A percentile compares a stretch with the other conserved stretches of the same genome.
These are phyloP conservation scores for Bruguiera sexangula DNA, from an alignment of 345 rosid genomes.

Conservation along the genomic window DNA sequence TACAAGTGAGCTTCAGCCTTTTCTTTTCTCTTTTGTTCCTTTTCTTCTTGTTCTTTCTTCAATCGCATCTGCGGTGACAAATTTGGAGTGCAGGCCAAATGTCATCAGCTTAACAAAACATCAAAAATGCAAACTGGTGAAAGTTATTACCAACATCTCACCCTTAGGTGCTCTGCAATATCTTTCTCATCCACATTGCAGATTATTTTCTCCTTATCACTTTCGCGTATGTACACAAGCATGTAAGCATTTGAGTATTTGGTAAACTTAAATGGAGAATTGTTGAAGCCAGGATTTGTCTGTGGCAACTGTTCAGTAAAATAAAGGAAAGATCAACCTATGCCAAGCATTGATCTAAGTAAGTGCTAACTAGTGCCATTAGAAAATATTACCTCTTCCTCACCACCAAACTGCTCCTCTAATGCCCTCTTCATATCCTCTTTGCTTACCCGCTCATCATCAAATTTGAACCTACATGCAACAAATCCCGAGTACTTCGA, in stretches of 20 bases:
- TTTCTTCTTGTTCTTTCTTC: slow-evolving; percentile 96
- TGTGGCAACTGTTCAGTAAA: slow-evolving; percentile 65
- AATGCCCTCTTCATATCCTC: slow-evolving; percentile 88
- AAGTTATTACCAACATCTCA: slow-evolving; percentile 35
- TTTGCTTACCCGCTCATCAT: slow-evolving; percentile 95
- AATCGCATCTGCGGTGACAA: slow-evolving; percentile 56
- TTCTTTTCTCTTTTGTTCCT: slow-evolving; percentile 83
- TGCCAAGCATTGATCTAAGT: neutral
- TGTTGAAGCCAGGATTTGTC: slow-evolving; percentile 92
- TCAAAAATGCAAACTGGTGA: neutral
- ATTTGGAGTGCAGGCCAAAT: neutral
- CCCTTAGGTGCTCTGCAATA: slow-evolving; percentile 94
- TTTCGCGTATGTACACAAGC: slow-evolving; percentile 98
- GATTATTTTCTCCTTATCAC: slow-evolving; percentile 90
- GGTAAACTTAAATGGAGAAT: slow-evolving; percentile 82
- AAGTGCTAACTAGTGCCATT: neutral
- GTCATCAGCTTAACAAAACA: neutral
- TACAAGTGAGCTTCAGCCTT: slow-evolving; percentile 92
- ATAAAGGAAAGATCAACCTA: neutral
- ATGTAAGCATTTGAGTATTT: slow-evolving; percentile 98
- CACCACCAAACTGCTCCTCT: slow-evolving; percentile 99
- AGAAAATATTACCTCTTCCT: slow-evolving; percentile 67
- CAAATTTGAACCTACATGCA: slow-evolving; percentile 78
- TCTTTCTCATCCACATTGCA: slow-evolving; percentile 98
- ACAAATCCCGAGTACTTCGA: neutral